Conservation (phyloP, 805 yeast species). For the Hanseniaspora nectarophila region DNA sequence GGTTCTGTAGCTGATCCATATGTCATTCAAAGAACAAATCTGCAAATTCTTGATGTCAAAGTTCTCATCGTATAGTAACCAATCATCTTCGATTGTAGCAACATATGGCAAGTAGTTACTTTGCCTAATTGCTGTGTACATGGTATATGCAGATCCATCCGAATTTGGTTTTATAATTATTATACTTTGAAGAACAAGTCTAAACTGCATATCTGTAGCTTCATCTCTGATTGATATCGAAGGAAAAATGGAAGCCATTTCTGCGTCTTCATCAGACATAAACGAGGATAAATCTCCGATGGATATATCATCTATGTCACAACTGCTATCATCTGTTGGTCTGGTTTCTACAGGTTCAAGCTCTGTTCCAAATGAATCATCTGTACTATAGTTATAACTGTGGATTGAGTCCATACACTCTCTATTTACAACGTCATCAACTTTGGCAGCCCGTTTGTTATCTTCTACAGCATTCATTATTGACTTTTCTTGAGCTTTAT, state of each 20-base stretch:
- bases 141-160: constrained; percentile 14
- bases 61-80: constrained; percentile 32
- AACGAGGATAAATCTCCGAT: neutral
- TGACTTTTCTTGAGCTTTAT: neutral
- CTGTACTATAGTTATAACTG: constrained; percentile 12
- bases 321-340: neutral
- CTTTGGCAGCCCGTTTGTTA: neutral
- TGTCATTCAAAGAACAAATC: constrained; percentile 28
- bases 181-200: constrained; percentile 27
- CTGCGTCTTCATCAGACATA: constrained; percentile 15
- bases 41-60: constrained; percentile 31
- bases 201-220: constrained; percentile 22
- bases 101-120: constrained; percentile 22
- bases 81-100: constrained; percentile 30
- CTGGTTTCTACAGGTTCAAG: constrained; percentile 13
- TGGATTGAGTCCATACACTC: constrained; percentile 5
- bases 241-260: constrained; percentile 24
- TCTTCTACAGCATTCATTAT: neutral
- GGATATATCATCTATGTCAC: neutral
- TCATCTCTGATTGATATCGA: constrained; percentile 25
- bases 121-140: constrained; percentile 27
- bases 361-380: constrained; percentile 13
- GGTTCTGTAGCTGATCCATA: constrained; percentile 23
- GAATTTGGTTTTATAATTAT: constrained; percentile 21
- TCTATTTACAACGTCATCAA: neutral